phyloP scores from a whole-genome alignment of 768 basidiomycete genomes.

The Amanita subjunquillea region DNA sequence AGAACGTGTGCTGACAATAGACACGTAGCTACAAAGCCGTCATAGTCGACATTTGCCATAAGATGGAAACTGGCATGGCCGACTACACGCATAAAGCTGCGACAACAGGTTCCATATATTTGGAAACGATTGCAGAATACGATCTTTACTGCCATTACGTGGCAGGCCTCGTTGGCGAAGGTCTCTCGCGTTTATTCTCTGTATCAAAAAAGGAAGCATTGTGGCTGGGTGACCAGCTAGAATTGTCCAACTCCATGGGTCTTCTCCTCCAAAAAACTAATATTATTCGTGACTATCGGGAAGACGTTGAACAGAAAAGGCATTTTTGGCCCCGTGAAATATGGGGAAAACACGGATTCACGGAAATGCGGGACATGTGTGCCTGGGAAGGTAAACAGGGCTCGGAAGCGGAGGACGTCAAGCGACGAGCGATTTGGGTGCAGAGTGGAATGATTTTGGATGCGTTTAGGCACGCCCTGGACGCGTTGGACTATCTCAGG shows the following conservation, averaged over 20 bases:
- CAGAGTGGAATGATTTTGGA: constrained; percentile 87
- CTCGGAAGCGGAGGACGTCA: constrained; percentile 21
- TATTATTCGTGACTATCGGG: constrained; percentile 91
- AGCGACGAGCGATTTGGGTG: constrained; percentile 62
- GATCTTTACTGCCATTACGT: constrained; percentile 99
- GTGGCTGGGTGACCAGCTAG: constrained; percentile 71
- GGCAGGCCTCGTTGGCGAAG: constrained; percentile 95
- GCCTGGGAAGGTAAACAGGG: constrained; percentile 28
- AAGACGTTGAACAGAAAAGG: constrained; percentile 77
- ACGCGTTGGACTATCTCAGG: constrained; percentile 83
- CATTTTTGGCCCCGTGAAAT: constrained; percentile 96
- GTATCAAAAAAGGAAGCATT: constrained; percentile 74
- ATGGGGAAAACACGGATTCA: constrained; percentile 74
- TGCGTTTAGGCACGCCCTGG: constrained; percentile 73
- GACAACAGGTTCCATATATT: constrained; percentile 54
- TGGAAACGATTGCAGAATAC: constrained; percentile 76
- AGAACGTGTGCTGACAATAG: not conserved
- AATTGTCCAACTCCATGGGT: constrained; percentile 92
- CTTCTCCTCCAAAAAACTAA: constrained; percentile 95
- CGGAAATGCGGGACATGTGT: constrained; percentile 55
- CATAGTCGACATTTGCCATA: constrained; percentile 73
- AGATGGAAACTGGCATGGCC: constrained; percentile 95
- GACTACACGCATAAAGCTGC: constrained; percentile 84
- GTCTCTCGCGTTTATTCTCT: constrained; percentile 80
- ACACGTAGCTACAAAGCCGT: constrained; percentile 54